Conservation (phyloP, 2,329 filamentous ascomycete genomes). For the Piedraia hortae region DNA sequence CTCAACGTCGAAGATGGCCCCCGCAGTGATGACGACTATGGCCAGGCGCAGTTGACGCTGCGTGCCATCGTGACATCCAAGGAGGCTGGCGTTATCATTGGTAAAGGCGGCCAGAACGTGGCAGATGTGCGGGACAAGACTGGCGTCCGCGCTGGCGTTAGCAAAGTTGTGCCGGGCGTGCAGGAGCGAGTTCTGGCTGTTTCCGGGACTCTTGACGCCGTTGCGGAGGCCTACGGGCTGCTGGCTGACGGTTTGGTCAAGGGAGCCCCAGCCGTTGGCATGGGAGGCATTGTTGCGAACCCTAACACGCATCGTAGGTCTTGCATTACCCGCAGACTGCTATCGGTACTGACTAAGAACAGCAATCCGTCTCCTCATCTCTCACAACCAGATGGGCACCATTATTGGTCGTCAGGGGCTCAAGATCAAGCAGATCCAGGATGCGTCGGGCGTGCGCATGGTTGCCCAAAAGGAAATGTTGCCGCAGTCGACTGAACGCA, state of each 20-base stretch:
- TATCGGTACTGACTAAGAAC: slow-evolving; percentile 5
- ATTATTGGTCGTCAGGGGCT: slow-evolving; percentile 90
- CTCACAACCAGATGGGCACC: slow-evolving; percentile 98
- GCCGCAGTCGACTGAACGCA: slow-evolving; percentile 89
- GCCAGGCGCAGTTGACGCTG: slow-evolving; percentile 69
- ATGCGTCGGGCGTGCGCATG: slow-evolving; percentile 91
- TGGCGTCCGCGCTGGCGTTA: slow-evolving; percentile 89
- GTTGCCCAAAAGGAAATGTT: slow-evolving; percentile 99
- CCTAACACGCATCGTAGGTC: slow-evolving; percentile 83
- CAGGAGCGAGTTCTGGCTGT: slow-evolving; percentile 94
- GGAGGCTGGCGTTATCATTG: slow-evolving; percentile 96
- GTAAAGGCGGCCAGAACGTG: slow-evolving; percentile 95
- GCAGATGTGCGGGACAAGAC: slow-evolving; percentile 92
- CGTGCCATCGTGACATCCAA: slow-evolving; percentile 96
- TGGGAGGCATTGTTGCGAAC: slow-evolving; percentile 68
- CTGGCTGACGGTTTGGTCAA: slow-evolving; percentile 80
- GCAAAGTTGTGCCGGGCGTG: slow-evolving; percentile 93
- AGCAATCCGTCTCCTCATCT: slow-evolving; percentile 96
- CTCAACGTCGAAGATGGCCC: slow-evolving; percentile 30
- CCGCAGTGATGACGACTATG: slow-evolving; percentile 93
- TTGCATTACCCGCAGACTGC: slow-evolving; percentile 1
- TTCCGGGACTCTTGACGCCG: slow-evolving; percentile 64
- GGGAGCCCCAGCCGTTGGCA: slow-evolving; percentile 79
- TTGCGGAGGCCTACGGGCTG: slow-evolving; percentile 76
- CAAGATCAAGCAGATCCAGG: slow-evolving; percentile 99